Conservation (phyloP, 768 basidiomycete species). For the Suillus brevipes region DNA sequence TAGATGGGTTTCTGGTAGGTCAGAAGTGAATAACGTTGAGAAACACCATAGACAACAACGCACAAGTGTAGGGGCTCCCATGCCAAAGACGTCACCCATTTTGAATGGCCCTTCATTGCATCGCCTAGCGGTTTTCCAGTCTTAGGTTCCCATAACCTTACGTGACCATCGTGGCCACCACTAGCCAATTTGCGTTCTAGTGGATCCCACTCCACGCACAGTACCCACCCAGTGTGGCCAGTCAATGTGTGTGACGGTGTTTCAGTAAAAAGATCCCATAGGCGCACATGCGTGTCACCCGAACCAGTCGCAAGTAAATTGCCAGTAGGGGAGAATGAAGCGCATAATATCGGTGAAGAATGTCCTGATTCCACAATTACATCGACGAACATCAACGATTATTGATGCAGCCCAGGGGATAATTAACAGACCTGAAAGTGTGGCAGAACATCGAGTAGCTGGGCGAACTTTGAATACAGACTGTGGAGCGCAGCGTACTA, state of each 20-base stretch:
- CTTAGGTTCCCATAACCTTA: conserved; percentile 92
- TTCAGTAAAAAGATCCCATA: conserved; percentile 95
- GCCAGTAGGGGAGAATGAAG: conserved; percentile 94
- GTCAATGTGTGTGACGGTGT: conserved; percentile 82
- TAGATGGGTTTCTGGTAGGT: conserved; percentile 60
- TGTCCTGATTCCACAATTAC: conserved; percentile 57
- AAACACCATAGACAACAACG: conserved; percentile 26
- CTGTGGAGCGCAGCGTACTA: conserved; percentile 91
- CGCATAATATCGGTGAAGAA: conserved; percentile 89
- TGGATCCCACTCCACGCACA: conserved; percentile 97
- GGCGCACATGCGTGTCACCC: conserved; percentile 87
- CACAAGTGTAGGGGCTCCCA: conserved; percentile 97
- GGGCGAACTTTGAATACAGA: conserved; percentile 93
- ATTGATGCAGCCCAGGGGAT: conserved; percentile 9
- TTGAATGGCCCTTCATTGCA: conserved; percentile 88
- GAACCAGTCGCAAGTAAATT: conserved; percentile 90
- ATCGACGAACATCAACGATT: conserved; percentile 11
- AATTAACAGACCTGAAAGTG: conserved; percentile 66
- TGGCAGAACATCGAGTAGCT: conserved; percentile 92
- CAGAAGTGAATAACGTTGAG: conserved; percentile 9
- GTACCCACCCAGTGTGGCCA: conserved; percentile 95
- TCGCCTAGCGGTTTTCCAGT: conserved; percentile 88
- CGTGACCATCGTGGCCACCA: conserved; percentile 93
- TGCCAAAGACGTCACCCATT: conserved; percentile 93
- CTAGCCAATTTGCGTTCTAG: conserved; percentile 89